Base-by-base conservation (phyloP, 2,329 filamentous ascomycete genomes). In the Epichloe bromicola region DNA sequence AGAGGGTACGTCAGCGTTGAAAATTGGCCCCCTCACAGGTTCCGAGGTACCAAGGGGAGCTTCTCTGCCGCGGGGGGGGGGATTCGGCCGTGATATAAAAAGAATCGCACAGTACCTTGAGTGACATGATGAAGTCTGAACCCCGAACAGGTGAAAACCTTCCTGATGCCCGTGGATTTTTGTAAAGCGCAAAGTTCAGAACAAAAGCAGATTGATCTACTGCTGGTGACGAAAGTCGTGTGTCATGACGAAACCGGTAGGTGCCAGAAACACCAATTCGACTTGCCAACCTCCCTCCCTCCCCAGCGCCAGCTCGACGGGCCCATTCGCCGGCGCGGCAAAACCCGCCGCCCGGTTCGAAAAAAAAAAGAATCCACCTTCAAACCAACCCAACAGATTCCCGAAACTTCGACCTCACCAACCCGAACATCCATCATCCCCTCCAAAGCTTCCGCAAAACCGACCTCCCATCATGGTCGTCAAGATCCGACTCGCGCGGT, bases 401-500 rank as follows among this genome's bases (percentile, higher is more conserved):
- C 38, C 53, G 19, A 12, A 12, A 14, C 15, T 19, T 30, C 36
- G 12, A 17, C 12, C 10, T 1, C 37, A 30, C 12, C 15, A 38
- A 19, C 17, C 19, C n/a, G 4, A 17, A 4, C 19, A 47, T 58
- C 19, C n/a, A 30, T 36, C 36, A 30, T 36, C 36, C 46, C 41
- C 41, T 17, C 26, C 14, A 10, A 20, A 51, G 5, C n/a, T 37
- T 7, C n/a, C 34, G 17, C 17, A 40, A 4, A 4, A 38, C 11
- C 20, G 30, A 30, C 30, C 33, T 50, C 42, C 54, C 52, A 50
- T 42, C 60, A 95, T 98, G 93, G 91, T 97, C 55, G 78, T 98
- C 63, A 86, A 86, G 67, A 93, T 98, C 68, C 85, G 93, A 53
- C 82, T 98, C 60, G 87, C 93, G 60, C 90, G 93, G 67, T 95